These are phyloP conservation scores for Tetrapisispora phaffii DNA, from an alignment of 805 yeast species.

Conservation along the genomic window DNA sequence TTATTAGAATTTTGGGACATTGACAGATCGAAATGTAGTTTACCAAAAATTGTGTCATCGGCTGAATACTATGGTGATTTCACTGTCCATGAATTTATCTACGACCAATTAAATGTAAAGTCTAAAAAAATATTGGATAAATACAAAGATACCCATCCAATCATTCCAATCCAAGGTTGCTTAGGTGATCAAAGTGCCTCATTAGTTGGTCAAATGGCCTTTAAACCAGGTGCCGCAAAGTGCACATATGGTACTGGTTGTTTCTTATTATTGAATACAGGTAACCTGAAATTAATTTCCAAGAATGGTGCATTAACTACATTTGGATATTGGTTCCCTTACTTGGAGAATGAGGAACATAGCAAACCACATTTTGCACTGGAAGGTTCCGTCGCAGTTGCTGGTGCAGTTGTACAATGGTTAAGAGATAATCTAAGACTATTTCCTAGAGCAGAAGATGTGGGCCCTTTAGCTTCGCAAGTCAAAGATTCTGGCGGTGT, in stretches of 20 bases:
- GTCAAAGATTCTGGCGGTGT: conserved; percentile 83
- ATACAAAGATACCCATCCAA: conserved; percentile 26
- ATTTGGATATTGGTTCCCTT: conserved; percentile 82
- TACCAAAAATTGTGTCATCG: conserved; percentile 73
- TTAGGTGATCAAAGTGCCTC: conserved; percentile 94
- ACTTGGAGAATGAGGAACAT: conserved; percentile 31
- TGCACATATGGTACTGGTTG: conserved; percentile 97
- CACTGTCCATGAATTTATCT: conserved; percentile 36
- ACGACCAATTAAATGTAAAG: not conserved
- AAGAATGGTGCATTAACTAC: conserved; percentile 82
- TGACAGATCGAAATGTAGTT: conserved; percentile 50
- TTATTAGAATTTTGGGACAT: conserved; percentile 73
- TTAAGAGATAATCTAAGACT: conserved; percentile 80
- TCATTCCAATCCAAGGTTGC: conserved; percentile 78
- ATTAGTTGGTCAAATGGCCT: conserved; percentile 83
- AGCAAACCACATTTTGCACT: conserved; percentile 70
- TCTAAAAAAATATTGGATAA: conserved; percentile 40
- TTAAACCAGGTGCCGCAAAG: conserved; percentile 75
- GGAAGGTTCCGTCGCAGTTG: conserved; percentile 94
- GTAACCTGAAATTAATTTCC: conserved; percentile 57
- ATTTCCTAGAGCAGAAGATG: conserved; percentile 72
- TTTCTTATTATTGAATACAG: conserved; percentile 81
- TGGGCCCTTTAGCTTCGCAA: conserved; percentile 81
- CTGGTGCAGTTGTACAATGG: conserved; percentile 93
- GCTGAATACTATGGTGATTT: conserved; percentile 72